These are phyloP conservation scores for Magnolia sinica DNA, from an alignment of 164 flowering plant species.

Conservation along the genomic window DNA sequence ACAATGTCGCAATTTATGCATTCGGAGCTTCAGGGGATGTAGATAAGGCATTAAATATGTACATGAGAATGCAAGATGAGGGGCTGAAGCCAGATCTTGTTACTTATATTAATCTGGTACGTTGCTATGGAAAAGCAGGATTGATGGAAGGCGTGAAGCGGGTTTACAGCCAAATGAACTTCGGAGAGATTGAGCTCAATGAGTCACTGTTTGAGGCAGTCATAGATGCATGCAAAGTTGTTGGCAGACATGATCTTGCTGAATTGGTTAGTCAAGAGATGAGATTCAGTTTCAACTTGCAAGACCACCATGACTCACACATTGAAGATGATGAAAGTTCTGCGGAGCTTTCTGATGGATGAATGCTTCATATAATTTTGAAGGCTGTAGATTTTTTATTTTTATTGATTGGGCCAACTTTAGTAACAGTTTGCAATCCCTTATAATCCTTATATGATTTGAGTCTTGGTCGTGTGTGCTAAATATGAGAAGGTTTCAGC, in stretches of 20 bases:
- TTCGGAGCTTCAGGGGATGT: slow-evolving; percentile 50
- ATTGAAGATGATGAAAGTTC: neutral
- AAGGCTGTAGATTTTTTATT: too few relatives aligned
- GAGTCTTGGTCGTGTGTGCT: too few relatives aligned
- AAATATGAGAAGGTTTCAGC: too few relatives aligned
- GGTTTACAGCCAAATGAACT: slow-evolving; percentile 51
- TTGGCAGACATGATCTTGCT: slow-evolving; percentile 54
- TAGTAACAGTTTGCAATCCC: too few relatives aligned
- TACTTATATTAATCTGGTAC: slow-evolving; percentile 59
- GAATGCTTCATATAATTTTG: neutral
- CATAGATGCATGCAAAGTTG: slow-evolving; percentile 52
- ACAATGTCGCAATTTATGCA: slow-evolving; percentile 72
- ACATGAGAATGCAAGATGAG: slow-evolving; percentile 77
- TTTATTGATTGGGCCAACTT: too few relatives aligned
- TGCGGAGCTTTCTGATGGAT: neutral
- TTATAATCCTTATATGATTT: too few relatives aligned
- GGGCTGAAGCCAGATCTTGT: slow-evolving; percentile 70
- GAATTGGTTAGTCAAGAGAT: slow-evolving; percentile 60
- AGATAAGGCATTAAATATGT: slow-evolving; percentile 62
- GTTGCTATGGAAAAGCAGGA: slow-evolving; percentile 81
- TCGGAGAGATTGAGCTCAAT: slow-evolving; percentile 58
- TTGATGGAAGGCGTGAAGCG: slow-evolving; percentile 81
- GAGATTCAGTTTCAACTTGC: slow-evolving; percentile 37
- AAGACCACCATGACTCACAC: neutral
- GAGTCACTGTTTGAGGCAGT: slow-evolving; percentile 60